Conservation (phyloP, 176 grass and related monocot genomes). For the Cenchrus americanus region DNA sequence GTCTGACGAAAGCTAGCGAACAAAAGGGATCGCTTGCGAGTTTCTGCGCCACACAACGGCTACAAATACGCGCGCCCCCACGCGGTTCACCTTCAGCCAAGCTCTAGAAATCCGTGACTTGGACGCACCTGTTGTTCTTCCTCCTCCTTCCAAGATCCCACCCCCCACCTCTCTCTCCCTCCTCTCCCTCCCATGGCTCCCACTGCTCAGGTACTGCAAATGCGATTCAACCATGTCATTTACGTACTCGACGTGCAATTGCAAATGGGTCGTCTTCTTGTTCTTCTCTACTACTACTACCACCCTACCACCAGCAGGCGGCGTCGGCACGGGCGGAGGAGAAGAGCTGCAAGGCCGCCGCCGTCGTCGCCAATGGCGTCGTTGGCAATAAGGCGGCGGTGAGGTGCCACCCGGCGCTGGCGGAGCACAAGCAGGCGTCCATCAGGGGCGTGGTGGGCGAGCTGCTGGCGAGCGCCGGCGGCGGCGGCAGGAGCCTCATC, state of each 20-base stretch:
- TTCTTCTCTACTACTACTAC: neutral
- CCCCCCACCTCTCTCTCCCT: neutral
- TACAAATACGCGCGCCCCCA: conserved; percentile 16
- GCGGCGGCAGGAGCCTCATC: conserved; percentile 47
- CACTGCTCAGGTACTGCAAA: conserved; percentile 40
- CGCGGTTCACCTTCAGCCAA: neutral
- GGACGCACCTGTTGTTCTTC: neutral
- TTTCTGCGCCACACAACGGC: conserved; percentile 1
- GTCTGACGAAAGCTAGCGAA: neutral
- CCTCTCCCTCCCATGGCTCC: conserved; percentile 49
- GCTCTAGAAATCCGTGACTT: neutral
- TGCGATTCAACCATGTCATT: neutral
- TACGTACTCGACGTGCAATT: too few species aligned
- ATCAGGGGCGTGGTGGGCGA: conserved; percentile 73
- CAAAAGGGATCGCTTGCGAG: neutral
- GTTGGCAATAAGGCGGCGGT: neutral
- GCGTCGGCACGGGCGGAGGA: neutral
- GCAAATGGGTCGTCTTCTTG: too few species aligned
- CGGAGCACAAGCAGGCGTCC: conserved; percentile 60
- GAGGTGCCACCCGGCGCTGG: conserved; percentile 72
- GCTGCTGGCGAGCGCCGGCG: conserved; percentile 34
- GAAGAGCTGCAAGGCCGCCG: neutral
- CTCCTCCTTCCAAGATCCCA: neutral
- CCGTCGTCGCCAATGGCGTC: neutral
- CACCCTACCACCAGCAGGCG: neutral